Evolutionary conservation across 495 filamentous ascomycete species (phyloP), one percentile per base, ranked within the genome.

Genomic region (Stereocaulon alpinum): DNA sequence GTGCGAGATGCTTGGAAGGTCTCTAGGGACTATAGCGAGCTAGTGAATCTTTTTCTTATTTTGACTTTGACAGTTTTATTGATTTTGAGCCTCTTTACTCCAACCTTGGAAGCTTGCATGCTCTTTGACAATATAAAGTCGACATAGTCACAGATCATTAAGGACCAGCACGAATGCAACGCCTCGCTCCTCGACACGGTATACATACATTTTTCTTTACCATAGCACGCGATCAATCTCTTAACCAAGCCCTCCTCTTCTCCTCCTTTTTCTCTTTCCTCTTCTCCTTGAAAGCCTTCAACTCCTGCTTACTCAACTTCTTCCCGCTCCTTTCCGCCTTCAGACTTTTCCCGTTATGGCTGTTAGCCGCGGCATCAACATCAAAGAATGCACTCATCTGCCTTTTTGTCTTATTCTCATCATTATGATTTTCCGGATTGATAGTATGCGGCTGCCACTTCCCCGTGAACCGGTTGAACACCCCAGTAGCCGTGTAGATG

Each of bases 351-450:
- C 93, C 93, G 66, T 95, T 87, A 64, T 98, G 93, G 62, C 80
- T 83, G 68, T 96, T 96, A 1, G 94, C 94, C 22, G 91, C 92
- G 12, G 91, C 88, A 73, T 97, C 93, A n/a, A 97, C 93, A 67
- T 97, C 94, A 68, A 95, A 98, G 72, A 84, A 98, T 11, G 91
- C 89, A 67, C 85, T 86, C 88, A 97, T 88, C 76, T 97, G 93
- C 49, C 94, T 78, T 57, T 76, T 80, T 44, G 82, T 83, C 77
- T 96, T 96, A 63, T 89, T 88, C 70, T 93, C 91, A 67, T 96
- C 93, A 64, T 86, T 88, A 76, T 88, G 84, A 15, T 81, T 80
- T 53, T 90, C 87, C 2, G 94, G 84, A 4, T 74, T 84, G 61
- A 83, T 75, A 10, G 70, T 66, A 5, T 70, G 65, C 20, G 76